Conservation (phyloP, 2,329 filamentous ascomycete species). For the Curvularia hawaiiensis region DNA sequence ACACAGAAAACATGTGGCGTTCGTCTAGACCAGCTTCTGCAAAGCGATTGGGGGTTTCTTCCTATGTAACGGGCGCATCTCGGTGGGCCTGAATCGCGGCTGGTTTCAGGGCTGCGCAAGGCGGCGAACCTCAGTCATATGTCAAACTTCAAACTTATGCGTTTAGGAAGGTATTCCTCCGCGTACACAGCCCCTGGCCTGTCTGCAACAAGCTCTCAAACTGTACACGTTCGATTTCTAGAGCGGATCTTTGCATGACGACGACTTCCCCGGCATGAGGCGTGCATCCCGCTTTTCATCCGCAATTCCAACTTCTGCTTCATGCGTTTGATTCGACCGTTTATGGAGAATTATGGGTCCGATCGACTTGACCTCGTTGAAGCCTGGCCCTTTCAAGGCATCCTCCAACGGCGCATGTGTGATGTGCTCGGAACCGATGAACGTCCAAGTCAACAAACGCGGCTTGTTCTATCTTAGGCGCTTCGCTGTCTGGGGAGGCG, state of each 20-base stretch:
- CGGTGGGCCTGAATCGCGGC: slow-evolving; percentile 38
- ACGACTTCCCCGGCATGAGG: slow-evolving; percentile 25
- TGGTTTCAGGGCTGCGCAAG: slow-evolving; percentile 35
- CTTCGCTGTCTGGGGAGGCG: slow-evolving; percentile 18
- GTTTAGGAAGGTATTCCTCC: slow-evolving; percentile 38
- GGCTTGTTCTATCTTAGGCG: slow-evolving; percentile 18
- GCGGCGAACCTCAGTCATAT: slow-evolving; percentile 35
- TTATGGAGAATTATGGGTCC: slow-evolving; percentile 36
- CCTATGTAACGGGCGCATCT: slow-evolving; percentile 14
- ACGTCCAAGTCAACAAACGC: slow-evolving; percentile 23
- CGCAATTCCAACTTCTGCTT: slow-evolving; percentile 22
- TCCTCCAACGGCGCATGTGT: slow-evolving; percentile 44
- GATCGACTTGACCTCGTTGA: slow-evolving; percentile 21
- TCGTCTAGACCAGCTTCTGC: slow-evolving; percentile 4
- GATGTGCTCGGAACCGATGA: slow-evolving; percentile 37
- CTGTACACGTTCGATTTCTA: slow-evolving; percentile 37
- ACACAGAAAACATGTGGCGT: background rate
- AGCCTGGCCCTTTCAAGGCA: slow-evolving; percentile 30
- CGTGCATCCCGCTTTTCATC: slow-evolving; percentile 24
- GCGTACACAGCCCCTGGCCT: slow-evolving; percentile 26
- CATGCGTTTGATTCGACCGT: slow-evolving; percentile 44
- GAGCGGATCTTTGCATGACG: slow-evolving; percentile 26
- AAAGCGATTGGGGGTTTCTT: background rate
- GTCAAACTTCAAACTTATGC: slow-evolving; percentile 40
- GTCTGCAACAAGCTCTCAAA: slow-evolving; percentile 45